Base-by-base conservation (phyloP, 495 filamentous ascomycete genomes). In the Aspergillus incahuasiensis region DNA sequence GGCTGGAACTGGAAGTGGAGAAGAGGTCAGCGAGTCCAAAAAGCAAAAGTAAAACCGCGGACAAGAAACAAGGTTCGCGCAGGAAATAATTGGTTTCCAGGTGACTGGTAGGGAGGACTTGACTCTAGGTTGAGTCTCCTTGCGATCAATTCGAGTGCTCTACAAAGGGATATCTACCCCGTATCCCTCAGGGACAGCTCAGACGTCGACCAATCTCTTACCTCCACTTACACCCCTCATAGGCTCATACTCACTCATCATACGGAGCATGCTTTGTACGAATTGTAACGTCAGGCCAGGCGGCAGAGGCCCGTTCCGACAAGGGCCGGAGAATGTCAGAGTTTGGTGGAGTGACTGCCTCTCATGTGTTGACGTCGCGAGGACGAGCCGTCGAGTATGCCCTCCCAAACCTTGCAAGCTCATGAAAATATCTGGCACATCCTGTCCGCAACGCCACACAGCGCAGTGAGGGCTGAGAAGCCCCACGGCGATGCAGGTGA, bases 111-210 rank as follows among this genome's bases (percentile, higher is more conserved):
- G 39, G 46, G 50, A 15, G 1, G 43, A 24, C 6, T 34, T 16
- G 19, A 50, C 18, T 28, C 2, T 18, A n/a, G 22, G 48, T 53
- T 38, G 52, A 35, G 24, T 40, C 52, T 16, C 52, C 52, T 48
- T 59, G 46, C 49, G 58, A 56, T 48, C 43, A 56, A 53, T 60
- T 53, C 58, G 21, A 40, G 15, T 48, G 18, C 52, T 42, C 20
- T 55, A 60, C 56, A 53, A 60, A 60, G 58, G 58, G 58, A 53
- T 60, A 41, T 19, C 5, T 7, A 19, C n/a, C 43, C n/a, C 43
- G 30, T 15, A 1, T 32, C 20, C 3, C 8, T 35, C 32, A 35
- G 32, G 12, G 32, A 35, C 32, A 35, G 32, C 32, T 11, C 12
- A 35, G 32, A 35, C 32, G 32, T 35, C 32, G 32, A 5, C 32